Percentiles rank a stretch among this genome's conserved stretches.
phyloP scores from a whole-genome alignment of 208 protist genomes.

The Leishmania arabica region DNA sequence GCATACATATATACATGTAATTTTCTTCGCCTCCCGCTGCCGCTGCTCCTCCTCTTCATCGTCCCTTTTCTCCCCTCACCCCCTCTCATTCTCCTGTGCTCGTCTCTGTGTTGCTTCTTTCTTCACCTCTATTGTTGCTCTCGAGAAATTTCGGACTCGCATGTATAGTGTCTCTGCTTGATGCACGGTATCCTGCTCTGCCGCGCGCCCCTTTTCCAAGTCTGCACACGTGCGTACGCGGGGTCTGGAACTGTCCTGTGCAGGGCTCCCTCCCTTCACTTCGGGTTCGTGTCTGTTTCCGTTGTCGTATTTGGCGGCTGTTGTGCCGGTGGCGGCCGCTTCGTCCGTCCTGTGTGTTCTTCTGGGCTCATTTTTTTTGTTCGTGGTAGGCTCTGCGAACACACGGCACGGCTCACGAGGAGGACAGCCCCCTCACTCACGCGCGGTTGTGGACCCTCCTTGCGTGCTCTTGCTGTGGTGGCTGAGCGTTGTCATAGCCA shows the following conservation, averaged over 20 bases:
- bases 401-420: background rate
- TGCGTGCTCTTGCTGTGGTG: background rate
- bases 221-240: background rate
- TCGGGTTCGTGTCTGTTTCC: background rate
- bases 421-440: background rate
- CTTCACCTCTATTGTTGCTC: no score
- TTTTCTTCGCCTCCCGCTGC: no score
- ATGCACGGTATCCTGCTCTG: background rate
- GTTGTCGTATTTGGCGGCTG: no score
- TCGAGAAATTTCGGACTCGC: no score
- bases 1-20: no score
- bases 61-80: no score
- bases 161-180: background rate
- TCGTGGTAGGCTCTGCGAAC: background rate
- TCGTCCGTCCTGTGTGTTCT: background rate
- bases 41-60: no score
- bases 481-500: background rate
- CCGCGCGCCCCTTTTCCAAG: background rate
- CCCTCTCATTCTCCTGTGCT: no score
- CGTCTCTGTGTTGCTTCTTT: no score
- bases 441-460: background rate
- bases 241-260: background rate
- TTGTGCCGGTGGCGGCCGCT: background rate
- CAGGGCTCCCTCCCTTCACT: background rate
- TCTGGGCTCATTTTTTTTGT: background rate